Base-by-base conservation (phyloP, 2,329 filamentous ascomycete species). In the Microdochium bolleyi region DNA sequence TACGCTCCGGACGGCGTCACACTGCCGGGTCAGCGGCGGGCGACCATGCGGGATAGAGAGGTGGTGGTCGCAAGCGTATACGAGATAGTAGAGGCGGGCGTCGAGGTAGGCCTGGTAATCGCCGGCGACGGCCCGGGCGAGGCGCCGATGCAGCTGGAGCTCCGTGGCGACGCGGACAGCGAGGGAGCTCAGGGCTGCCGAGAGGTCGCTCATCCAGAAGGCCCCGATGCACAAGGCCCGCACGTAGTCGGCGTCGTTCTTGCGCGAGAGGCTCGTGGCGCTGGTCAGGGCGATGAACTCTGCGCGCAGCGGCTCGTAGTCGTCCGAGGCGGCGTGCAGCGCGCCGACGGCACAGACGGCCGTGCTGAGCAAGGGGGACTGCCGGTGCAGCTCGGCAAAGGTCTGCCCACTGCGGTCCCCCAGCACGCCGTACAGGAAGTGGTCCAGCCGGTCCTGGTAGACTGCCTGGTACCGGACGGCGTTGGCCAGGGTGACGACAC, bases 1-100 rank as follows among this genome's bases (percentile, higher is more conserved):
- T 3, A 38, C 52, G 24, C 50, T 49, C 30, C 46, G 25, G 14
- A 58, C 27, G 24, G 51, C 50, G 24, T 55, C 50, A 16, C 41
- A 56, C 49, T 58, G 53, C 25, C 52, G 38, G 21, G 53, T 60
- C 11, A 58, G 25, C 2, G 58, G 58, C 10, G 58, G 56, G 13
- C 55, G 50, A 1, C 58, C 58, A 51, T 85, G 85, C 0, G 83
- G 75, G 50, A 86, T 84, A 51, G 79, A 83, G 25, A 85, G 79
- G 62, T 86, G 83, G 55, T 84, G 82, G 59, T 86, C 83, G 59
- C 82, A 85, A 1, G 84, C 80, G 58, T 85, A 86, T 1, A 84
- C 65, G 32, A 83, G 62, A 62, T 84, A 85, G 80, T 81, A 85
- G 7, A 86, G 67, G 44, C 82, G 71, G 3, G 82, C 75, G 24